phyloP scores from a whole-genome alignment of 2,329 filamentous ascomycete species.

The Trichoderma atrobrunneum region DNA sequence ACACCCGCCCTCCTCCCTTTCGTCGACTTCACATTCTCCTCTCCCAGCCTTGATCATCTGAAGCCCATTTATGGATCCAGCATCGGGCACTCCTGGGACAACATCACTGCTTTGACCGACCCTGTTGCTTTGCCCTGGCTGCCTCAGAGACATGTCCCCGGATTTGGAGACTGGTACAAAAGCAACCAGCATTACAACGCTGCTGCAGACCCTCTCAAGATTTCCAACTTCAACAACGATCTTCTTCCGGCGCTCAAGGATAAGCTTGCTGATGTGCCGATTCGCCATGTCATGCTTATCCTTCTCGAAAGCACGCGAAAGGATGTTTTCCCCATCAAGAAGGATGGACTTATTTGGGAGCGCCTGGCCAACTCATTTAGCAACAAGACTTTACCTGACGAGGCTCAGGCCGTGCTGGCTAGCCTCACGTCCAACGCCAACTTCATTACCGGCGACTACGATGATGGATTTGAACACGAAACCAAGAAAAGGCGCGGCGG shows the following conservation, averaged over 20 bases:
- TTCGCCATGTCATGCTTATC: constrained; percentile 44
- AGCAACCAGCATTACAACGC: constrained; percentile 34
- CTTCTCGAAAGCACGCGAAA: constrained; percentile 46
- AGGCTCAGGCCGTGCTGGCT: constrained; percentile 29
- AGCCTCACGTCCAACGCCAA: constrained; percentile 34
- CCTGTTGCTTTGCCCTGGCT: constrained; percentile 24
- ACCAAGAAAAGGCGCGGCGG: constrained; percentile 34
- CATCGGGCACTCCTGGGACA: constrained; percentile 24
- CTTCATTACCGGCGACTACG: constrained; percentile 36
- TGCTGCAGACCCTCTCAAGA: constrained; percentile 38
- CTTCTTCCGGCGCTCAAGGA: constrained; percentile 30
- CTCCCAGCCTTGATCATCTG: constrained; percentile 24
- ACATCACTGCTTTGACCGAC: constrained; percentile 22
- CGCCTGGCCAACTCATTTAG: constrained; percentile 34
- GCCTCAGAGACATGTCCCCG: constrained; percentile 20
- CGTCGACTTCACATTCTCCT: constrained; percentile 33
- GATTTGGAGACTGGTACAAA: constrained; percentile 31
- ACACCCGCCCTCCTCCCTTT: constrained; percentile 34
- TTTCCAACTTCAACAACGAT: constrained; percentile 38
- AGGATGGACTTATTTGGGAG: constrained; percentile 38
- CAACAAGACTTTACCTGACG: constrained; percentile 33
- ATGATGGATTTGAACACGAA: constrained; percentile 33
- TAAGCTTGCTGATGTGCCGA: constrained; percentile 32
- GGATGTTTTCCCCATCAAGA: constrained; percentile 46
- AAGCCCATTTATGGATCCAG: constrained; percentile 18